Percentiles rank a stretch among this genome's conserved stretches.
Conservation (phyloP, 169 alveolate species). For the Plasmodium billcollinsi region DNA sequence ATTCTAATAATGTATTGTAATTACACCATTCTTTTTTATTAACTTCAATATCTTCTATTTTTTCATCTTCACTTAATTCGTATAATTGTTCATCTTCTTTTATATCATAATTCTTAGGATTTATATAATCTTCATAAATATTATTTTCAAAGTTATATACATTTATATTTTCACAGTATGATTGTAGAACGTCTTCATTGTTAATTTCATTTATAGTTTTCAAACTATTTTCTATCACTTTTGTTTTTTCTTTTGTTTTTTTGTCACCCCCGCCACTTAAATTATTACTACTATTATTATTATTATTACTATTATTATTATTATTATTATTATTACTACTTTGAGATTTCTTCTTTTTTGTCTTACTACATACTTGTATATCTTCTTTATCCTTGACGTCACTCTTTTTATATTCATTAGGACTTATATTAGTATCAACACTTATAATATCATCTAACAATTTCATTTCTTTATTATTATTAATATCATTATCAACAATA, state of each 20-base stretch:
- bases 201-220: neutral
- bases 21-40: constrained; percentile 56
- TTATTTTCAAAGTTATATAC: constrained; percentile 56
- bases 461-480: too few relatives aligned
- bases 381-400: neutral
- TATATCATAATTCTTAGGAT: neutral
- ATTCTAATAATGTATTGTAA: constrained; percentile 41
- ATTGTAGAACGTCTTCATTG: neutral
- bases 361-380: neutral
- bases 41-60: constrained; percentile 3
- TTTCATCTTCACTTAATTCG: constrained; percentile 57
- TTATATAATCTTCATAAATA: constrained; percentile 23
- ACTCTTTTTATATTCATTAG: neutral
- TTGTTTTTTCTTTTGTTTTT: too few relatives aligned
- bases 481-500: too few relatives aligned
- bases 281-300: neutral
- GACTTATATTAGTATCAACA: neutral
- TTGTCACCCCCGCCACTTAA: neutral
- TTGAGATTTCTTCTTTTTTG: neutral
- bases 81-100: constrained; percentile 44
- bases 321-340: too few relatives aligned
- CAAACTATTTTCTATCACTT: too few relatives aligned
- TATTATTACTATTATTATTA: too few relatives aligned
- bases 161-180: constrained; percentile 14
- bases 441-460: neutral